These are phyloP conservation scores for Suhomyces chickasaworum DNA, from an alignment of 1,139 yeast species.

Conservation along the genomic window DNA sequence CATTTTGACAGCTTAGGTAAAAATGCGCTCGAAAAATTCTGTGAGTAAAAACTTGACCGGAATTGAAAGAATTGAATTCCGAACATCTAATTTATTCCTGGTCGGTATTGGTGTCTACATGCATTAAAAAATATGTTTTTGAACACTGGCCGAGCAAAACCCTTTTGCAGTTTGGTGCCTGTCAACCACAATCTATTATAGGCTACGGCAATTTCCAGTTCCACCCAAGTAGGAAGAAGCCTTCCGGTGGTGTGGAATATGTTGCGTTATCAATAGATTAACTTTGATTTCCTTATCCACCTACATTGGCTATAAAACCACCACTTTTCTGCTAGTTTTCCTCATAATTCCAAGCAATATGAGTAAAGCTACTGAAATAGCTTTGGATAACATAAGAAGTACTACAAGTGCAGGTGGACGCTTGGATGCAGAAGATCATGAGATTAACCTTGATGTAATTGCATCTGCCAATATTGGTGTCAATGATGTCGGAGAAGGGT, in stretches of 20 bases:
- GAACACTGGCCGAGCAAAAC: background rate
- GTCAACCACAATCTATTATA: background rate
- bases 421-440: constrained; percentile 14
- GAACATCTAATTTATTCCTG: no score
- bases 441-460: constrained; percentile 17
- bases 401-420: constrained; percentile 12
- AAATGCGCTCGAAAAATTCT: no score
- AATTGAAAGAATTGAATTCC: no score
- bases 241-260: background rate
- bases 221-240: background rate
- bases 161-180: background rate
- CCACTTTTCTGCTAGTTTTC: background rate
- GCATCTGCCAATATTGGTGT: constrained; percentile 26
- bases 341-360: background rate
- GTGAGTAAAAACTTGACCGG: no score
- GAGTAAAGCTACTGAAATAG: background rate
- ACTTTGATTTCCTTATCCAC: background rate
- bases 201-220: background rate
- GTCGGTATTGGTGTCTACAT: background rate
- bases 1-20: background rate
- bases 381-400: constrained; percentile 10
- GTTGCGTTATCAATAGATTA: background rate
- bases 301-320: background rate
- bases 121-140: background rate
- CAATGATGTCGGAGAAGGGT: constrained; percentile 25